Evolutionary conservation across 2,329 filamentous ascomycete species (phyloP).

Genomic region (Lachnellula occidentalis): DNA sequence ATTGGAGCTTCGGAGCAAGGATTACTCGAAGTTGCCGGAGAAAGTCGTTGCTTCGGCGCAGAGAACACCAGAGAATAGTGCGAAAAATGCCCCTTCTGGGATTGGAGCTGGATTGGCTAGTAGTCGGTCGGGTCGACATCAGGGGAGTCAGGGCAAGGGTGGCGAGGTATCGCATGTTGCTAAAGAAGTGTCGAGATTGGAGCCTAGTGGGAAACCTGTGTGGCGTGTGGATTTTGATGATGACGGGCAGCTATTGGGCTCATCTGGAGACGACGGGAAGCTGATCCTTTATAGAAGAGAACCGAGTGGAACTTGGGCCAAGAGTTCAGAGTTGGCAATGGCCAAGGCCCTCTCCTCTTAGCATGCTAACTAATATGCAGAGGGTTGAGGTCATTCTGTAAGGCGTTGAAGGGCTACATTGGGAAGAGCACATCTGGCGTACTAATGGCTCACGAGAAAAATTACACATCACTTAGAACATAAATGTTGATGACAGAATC

Average conservation of each 20-base stretch:
- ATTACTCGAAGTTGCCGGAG: constrained; percentile 28
- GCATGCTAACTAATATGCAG: background rate
- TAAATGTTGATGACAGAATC: background rate
- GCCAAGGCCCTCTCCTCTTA: constrained; percentile 5
- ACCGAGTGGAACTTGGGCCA: constrained; percentile 28
- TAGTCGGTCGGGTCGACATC: constrained; percentile 41
- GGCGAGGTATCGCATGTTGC: constrained; percentile 61
- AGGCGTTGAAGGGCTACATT: background rate
- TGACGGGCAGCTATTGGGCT: constrained; percentile 67
- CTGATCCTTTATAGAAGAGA: constrained; percentile 55
- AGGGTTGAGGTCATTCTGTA: background rate
- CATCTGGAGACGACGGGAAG: constrained; percentile 70
- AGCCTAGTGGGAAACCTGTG: constrained; percentile 63
- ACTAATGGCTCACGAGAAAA: background rate
- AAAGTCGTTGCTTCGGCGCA: constrained; percentile 23
- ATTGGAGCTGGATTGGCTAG: constrained; percentile 48
- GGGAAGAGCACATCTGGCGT: background rate
- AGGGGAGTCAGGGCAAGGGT: constrained; percentile 42
- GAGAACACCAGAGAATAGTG: constrained; percentile 17
- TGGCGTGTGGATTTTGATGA: constrained; percentile 71
- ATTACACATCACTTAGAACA: background rate
- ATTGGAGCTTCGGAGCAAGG: constrained; percentile 33
- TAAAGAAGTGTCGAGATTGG: constrained; percentile 60
- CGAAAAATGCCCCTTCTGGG: constrained; percentile 40
- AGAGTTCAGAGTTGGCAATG: constrained; percentile 29